Base-by-base conservation (phyloP, 305 asterid genomes). In the Solanum hybrid region DNA sequence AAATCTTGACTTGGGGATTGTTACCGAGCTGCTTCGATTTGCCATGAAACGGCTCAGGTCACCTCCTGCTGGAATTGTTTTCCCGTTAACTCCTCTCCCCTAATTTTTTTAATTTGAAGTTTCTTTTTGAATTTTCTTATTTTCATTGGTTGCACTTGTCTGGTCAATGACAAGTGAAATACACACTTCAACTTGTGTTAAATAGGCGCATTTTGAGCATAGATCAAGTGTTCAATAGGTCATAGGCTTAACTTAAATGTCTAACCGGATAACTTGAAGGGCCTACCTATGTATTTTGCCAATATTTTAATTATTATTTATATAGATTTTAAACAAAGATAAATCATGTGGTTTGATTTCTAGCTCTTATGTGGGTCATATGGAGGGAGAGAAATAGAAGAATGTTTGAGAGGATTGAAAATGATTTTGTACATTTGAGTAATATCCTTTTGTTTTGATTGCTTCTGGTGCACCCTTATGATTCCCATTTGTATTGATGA, bases 1-100 rank as follows among this genome's bases (percentile, higher is more conserved):
- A 97, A 96, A 90, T 90, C 98, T 71, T 93, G 86, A 91, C 92
- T 94, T 8, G 97, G 98, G 29, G 97, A 95, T 90, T 96, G 98
- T 90, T 89, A 91, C 80, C 90, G 87, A 89, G 98, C 99, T 42
- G 96, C 96, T 46, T 94, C 90, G 13, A 90, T 97, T 73, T 95
- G 96, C n/a, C 94, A 96, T 2, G 97, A 93, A 94, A 98, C 94
- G 42, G 91, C 96, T 91, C 95, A 95, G 96, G 31, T 36, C 85
- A 79, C 51, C 14, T 79, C 20, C 11, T 10, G 31, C 85, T 10
- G 31, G 31, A 79, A 22, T 22, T 79, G 31, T 79, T 79, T 78
- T 79, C 85, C 51, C 20, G 20, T 36, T 79, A 78, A 78, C 46
- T 35, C 46, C 27, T 77, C 81, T 32, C 31, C 51, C 51, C 56